phyloP scores from a whole-genome alignment of 2,329 filamentous ascomycete species.

The Fusarium haematococcum region DNA sequence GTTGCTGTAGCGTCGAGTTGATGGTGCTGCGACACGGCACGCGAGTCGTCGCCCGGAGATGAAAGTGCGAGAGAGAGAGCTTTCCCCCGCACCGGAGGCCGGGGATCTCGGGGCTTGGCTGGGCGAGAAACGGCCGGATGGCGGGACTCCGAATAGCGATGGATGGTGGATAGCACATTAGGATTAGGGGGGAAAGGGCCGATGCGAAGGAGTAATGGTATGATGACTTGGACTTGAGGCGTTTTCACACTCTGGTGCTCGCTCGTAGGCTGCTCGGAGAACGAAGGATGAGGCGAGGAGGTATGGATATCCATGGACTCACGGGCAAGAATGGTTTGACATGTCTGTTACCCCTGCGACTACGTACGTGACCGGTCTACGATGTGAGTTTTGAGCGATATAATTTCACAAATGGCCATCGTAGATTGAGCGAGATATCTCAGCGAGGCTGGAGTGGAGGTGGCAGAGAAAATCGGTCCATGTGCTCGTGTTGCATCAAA shows the following conservation, averaged over 20 bases:
- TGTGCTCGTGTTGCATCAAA: constrained; percentile 9
- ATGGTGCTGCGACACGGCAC: neutral
- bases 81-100: constrained; percentile 30
- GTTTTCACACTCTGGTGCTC: neutral
- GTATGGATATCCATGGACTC: neutral
- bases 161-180: neutral
- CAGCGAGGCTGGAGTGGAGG: constrained; percentile 1
- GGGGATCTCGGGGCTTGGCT: constrained; percentile 24
- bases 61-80: constrained; percentile 29
- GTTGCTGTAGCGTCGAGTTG: neutral
- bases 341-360: neutral
- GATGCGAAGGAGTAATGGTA: constrained; percentile 6
- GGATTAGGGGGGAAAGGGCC: constrained; percentile 10
- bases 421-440: constrained; percentile 14
- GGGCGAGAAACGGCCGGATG: constrained; percentile 28
- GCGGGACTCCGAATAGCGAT: constrained; percentile 44
- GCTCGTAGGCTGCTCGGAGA: neutral
- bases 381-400: constrained; percentile 13
- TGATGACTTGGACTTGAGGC: constrained; percentile 7
- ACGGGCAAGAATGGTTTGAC: neutral
- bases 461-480: constrained; percentile 18
- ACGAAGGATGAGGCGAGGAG: neutral
- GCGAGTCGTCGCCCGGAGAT: constrained; percentile 31
- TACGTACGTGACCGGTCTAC: neutral
- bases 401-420: constrained; percentile 1